Base-by-base conservation (phyloP, 2,329 filamentous ascomycete genomes). In the Epichloe baconii region DNA sequence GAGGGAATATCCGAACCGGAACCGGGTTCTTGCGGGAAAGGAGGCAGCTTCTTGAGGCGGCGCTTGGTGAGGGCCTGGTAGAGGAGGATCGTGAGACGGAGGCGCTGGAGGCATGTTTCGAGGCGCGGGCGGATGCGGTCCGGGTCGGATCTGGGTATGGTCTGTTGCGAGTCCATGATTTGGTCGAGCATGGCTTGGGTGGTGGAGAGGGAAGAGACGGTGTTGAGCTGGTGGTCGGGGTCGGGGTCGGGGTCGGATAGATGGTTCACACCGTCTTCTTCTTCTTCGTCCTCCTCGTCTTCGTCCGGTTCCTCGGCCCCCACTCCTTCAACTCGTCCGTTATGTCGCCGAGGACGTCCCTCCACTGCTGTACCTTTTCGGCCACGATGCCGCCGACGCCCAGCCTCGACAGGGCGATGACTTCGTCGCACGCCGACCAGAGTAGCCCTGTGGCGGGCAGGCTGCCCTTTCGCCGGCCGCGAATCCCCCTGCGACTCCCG, bases 241-340 rank as follows among this genome's bases (percentile, higher is more conserved):
- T 26, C 23, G 23, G 6, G 2, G 23, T 47, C 26, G 26, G 6
- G 37, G 43, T 34, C 38, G 35, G 61, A 54, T 15, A 64, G 60
- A 12, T 80, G 74, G 15, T 78, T 65, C n/a, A 67, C 65, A 19
- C 63, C 59, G 17, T 62, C 64, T 5, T 77, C 73, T 23, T 23
- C 21, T 7, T 26, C 23, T 26, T 26, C 7, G 0, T 76, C 71
- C 14, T 77, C 75, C 1, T 80, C 82, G 2, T 80, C 81, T 0
- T 80, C 80, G 3, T 80, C 78, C 0, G 77, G 75, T 10, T 79
- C 77, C 59, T 88, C 85, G 1, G 88, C 19, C 83, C 81, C 88
- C 90, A 96, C 59, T 91, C 88, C 63, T 88, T 87, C 56, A 96
- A 66, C 68, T 96, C 91, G 55, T 86, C 80, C 58, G 94, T 78